Percentiles rank a stretch among this genome's conserved stretches.
phyloP scores from a whole-genome alignment of 2,329 filamentous ascomycete genomes.

The Purpureocillium takamizusanense region DNA sequence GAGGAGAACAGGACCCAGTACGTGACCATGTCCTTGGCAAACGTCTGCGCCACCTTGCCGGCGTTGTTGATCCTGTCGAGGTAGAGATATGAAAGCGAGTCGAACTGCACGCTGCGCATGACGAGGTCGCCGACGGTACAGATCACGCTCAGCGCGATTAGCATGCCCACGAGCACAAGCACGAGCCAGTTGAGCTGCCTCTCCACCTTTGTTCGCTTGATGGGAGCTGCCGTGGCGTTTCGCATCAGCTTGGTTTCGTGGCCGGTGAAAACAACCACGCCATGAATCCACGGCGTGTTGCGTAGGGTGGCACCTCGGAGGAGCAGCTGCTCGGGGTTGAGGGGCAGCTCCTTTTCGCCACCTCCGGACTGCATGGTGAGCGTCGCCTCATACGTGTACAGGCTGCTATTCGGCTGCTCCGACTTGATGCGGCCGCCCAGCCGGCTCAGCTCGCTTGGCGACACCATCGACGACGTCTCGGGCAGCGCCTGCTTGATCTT shows the following conservation, averaged over 20 bases:
- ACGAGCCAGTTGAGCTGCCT: constrained; percentile 90
- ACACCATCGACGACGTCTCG: constrained; percentile 83
- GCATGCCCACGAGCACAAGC: constrained; percentile 75
- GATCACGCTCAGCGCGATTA: constrained; percentile 76
- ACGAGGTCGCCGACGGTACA: constrained; percentile 88
- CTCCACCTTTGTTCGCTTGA: constrained; percentile 96
- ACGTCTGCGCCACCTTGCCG: constrained; percentile 57
- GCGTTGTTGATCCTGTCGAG: constrained; percentile 52
- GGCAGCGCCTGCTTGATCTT: constrained; percentile 98
- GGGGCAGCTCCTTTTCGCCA: constrained; percentile 82
- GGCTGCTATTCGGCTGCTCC: constrained; percentile 94
- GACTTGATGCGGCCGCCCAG: constrained; percentile 82
- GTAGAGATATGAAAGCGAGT: constrained; percentile 63
- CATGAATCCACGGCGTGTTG: constrained; percentile 96
- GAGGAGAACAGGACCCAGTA: constrained; percentile 99
- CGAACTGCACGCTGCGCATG: constrained; percentile 54
- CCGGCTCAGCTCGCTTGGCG: constrained; percentile 74
- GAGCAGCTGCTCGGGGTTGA: constrained; percentile 87
- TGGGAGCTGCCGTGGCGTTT: constrained; percentile 92
- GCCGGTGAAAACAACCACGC: constrained; percentile 83
- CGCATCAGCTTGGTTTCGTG: constrained; percentile 99
- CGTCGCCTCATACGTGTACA: constrained; percentile 97
- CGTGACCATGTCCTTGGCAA: constrained; percentile 90
- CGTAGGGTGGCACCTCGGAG: constrained; percentile 87
- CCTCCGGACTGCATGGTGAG: constrained; percentile 84